These are phyloP conservation scores for Peniophora sp. DNA, from an alignment of 1,284 basidiomycete genomes.

Conservation along the genomic window DNA sequence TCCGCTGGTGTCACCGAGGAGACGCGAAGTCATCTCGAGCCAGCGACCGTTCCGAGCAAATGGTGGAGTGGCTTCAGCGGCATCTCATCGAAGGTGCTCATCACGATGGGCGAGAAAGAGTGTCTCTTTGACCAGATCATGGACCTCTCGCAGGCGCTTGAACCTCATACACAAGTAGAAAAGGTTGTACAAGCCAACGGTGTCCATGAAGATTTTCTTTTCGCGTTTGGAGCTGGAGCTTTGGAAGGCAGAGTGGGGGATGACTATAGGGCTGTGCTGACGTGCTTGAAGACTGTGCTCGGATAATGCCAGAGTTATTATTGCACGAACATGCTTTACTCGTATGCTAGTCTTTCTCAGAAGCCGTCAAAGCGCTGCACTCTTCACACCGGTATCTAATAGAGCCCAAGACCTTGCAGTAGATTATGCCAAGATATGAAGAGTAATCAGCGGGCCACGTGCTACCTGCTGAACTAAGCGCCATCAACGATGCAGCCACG, in stretches of 20 bases:
- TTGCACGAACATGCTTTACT: background rate
- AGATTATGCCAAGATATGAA: too few species aligned
- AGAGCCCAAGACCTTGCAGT: too few species aligned
- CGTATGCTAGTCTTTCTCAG: background rate
- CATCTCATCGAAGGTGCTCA: constrained; percentile 23
- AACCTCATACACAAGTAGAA: constrained; percentile 19
- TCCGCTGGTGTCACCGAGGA: too few species aligned
- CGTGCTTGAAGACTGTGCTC: constrained; percentile 1
- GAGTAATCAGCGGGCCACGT: too few species aligned
- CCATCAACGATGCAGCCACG: background rate
- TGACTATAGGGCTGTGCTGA: background rate
- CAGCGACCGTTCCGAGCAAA: background rate
- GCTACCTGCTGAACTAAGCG: too few species aligned
- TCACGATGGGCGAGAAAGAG: constrained; percentile 29
- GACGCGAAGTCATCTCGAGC: background rate
- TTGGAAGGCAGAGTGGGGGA: background rate
- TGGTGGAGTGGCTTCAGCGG: constrained; percentile 2
- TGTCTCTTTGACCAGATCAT: constrained; percentile 27
- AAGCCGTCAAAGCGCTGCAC: too few species aligned
- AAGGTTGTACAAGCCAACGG: constrained; percentile 25
- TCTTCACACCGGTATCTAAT: too few species aligned
- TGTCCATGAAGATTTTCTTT: constrained; percentile 24
- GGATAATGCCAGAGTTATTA: background rate
- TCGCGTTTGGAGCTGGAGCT: constrained; percentile 11
- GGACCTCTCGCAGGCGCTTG: constrained; percentile 16